A percentile compares a stretch with the other conserved stretches of the same genome.
Evolutionary conservation across 305 asterid species (phyloP).

Genomic region (Fraxinus floribunda): DNA sequence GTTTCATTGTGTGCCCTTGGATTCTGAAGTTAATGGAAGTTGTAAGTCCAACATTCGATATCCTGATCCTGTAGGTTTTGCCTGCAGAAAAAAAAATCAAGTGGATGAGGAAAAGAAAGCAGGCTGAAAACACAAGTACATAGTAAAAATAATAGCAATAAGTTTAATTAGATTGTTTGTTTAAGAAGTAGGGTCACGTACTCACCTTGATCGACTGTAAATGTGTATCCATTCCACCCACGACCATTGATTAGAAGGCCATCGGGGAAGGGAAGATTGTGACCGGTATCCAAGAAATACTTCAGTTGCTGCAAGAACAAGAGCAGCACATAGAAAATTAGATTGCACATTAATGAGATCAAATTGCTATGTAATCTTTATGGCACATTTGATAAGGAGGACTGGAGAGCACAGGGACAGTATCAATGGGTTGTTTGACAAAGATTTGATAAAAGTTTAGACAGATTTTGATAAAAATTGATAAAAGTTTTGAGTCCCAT

Average conservation of each 20-base stretch:
- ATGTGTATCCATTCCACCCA: slow-evolving; percentile 88
- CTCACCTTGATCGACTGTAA: slow-evolving; percentile 76
- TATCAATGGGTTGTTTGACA: too few relatives aligned
- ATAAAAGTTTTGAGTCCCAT: too few relatives aligned
- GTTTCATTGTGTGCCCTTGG: slow-evolving; percentile 82
- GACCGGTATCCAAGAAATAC: slow-evolving; percentile 74
- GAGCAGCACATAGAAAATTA: background rate
- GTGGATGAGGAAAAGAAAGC: slow-evolving; percentile 10
- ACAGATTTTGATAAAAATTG: too few relatives aligned
- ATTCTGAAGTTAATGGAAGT: slow-evolving; percentile 84
- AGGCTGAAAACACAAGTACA: background rate
- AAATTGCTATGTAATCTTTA: slow-evolving; percentile 5
- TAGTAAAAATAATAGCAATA: background rate
- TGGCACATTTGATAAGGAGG: background rate
- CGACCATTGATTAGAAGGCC: slow-evolving; percentile 90
- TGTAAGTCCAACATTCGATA: slow-evolving; percentile 75
- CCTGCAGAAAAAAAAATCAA: slow-evolving; percentile 43
- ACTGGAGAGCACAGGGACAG: background rate
- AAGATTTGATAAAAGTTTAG: too few relatives aligned
- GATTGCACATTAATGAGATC: background rate
- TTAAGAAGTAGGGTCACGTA: background rate
- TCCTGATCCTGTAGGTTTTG: slow-evolving; percentile 83
- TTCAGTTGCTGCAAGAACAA: slow-evolving; percentile 61
- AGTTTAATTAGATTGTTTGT: background rate
- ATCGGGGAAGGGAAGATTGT: slow-evolving; percentile 81